phyloP scores from a whole-genome alignment of 208 protist species.

The Leishmania turanica region DNA sequence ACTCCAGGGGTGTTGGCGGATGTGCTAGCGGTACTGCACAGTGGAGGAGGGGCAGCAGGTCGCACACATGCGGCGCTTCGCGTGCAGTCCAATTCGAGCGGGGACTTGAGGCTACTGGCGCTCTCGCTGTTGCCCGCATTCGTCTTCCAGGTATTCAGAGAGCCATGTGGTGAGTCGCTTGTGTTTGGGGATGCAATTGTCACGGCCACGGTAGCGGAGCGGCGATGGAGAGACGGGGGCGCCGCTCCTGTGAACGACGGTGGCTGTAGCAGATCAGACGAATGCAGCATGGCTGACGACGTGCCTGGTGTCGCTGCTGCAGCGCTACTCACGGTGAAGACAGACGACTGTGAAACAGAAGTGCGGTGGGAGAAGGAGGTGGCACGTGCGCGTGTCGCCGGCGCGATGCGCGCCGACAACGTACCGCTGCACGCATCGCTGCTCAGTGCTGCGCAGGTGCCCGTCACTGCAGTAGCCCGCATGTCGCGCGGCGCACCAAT shows the following conservation, averaged over 20 bases:
- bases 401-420: neutral
- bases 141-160: neutral
- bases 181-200: constrained; percentile 14
- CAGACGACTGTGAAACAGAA: neutral
- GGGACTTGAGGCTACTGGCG: neutral
- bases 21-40: neutral
- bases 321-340: neutral
- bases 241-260: neutral
- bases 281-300: constrained; percentile 5
- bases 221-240: neutral
- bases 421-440: neutral
- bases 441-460: constrained; percentile 5
- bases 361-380: neutral
- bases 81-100: neutral
- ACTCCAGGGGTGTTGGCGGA: constrained; percentile 2
- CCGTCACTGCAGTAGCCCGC: neutral
- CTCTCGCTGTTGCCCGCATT: neutral
- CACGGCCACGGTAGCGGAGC: constrained; percentile 4
- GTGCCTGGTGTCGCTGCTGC: neutral
- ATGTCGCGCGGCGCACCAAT: constrained; percentile 1
- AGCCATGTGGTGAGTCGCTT: neutral
- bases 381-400: neutral
- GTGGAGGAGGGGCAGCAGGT: neutral
- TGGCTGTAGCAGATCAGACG: neutral
- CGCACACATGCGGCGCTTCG: neutral